Evolutionary conservation across 2,329 filamentous ascomycete species (phyloP).

Genomic region (Shiraia bambusicola): DNA sequence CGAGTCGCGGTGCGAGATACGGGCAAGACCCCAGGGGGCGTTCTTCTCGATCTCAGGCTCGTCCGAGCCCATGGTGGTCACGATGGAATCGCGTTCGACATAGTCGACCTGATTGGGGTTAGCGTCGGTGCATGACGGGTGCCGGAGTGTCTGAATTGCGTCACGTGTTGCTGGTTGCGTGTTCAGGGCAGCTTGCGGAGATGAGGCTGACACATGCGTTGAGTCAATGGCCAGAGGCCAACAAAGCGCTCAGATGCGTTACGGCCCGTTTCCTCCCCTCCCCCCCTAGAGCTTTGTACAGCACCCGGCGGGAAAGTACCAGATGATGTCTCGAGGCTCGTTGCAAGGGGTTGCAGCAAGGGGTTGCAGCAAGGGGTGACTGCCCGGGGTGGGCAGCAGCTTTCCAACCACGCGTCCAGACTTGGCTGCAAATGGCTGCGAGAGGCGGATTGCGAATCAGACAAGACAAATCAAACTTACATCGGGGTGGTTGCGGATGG

Average conservation of each 20-base stretch:
- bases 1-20: constrained; percentile 90
- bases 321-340: too few relatives aligned
- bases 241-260: not conserved
- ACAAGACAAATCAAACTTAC: constrained; percentile 63
- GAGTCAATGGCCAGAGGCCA: constrained; percentile 6
- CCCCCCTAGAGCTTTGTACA: too few relatives aligned
- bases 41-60: constrained; percentile 74
- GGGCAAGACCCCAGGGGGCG: constrained; percentile 97
- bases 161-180: constrained; percentile 35
- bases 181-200: constrained; percentile 30
- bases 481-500: constrained; percentile 93
- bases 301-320: too few relatives aligned
- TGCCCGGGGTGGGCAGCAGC: too few relatives aligned
- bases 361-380: too few relatives aligned
- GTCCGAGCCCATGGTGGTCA: constrained; percentile 69
- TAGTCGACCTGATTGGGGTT: constrained; percentile 74
- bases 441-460: not conserved
- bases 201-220: constrained; percentile 23
- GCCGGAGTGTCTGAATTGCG: constrained; percentile 20
- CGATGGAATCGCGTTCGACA: constrained; percentile 91
- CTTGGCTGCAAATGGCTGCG: not conserved
- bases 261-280: not conserved
- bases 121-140: constrained; percentile 22
- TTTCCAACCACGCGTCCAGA: not conserved
- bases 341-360: too few relatives aligned